These are phyloP conservation scores for Ceratobasidium sp. DNA, from an alignment of 1,284 basidiomycete species.

Conservation along the genomic window DNA sequence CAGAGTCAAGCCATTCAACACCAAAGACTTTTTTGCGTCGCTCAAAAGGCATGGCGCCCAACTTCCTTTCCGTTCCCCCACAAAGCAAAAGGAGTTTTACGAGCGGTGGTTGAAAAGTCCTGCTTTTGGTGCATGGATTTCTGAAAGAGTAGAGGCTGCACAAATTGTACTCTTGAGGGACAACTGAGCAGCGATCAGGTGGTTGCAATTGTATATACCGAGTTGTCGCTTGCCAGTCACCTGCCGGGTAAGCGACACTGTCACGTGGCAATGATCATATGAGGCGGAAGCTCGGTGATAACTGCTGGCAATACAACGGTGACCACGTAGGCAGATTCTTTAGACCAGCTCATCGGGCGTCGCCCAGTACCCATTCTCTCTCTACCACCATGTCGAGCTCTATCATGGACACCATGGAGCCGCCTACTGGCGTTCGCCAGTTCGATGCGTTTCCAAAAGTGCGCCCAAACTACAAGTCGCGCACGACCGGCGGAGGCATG, in stretches of 20 bases:
- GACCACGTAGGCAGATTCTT: conserved; percentile 41
- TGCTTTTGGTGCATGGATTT: conserved; percentile 80
- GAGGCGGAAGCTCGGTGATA: conserved; percentile 44
- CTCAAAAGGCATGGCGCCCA: conserved; percentile 82
- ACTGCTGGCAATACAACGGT: conserved; percentile 30
- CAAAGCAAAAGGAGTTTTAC: conserved; percentile 76
- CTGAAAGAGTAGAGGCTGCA: conserved; percentile 68
- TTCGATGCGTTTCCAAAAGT: conserved; percentile 92
- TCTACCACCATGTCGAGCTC: conserved; percentile 35
- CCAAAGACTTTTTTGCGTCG: conserved; percentile 80
- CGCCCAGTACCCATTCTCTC: background rate
- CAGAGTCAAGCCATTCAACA: conserved; percentile 81
- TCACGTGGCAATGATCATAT: conserved; percentile 28
- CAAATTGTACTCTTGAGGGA: conserved; percentile 13
- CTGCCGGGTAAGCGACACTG: conserved; percentile 3
- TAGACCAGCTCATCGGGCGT: conserved; percentile 22
- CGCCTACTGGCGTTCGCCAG: conserved; percentile 56
- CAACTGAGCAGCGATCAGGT: too few species aligned
- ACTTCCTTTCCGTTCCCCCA: conserved; percentile 75
- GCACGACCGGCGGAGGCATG: conserved; percentile 87
- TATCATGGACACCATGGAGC: conserved; percentile 30
- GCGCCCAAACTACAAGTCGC: conserved; percentile 86
- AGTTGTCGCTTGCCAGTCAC: background rate
- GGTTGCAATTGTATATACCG: too few species aligned
- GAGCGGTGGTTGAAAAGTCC: conserved; percentile 76